phyloP scores from a whole-genome alignment of 257 asterid genomes.

The Dorcoceras hygrometricum region DNA sequence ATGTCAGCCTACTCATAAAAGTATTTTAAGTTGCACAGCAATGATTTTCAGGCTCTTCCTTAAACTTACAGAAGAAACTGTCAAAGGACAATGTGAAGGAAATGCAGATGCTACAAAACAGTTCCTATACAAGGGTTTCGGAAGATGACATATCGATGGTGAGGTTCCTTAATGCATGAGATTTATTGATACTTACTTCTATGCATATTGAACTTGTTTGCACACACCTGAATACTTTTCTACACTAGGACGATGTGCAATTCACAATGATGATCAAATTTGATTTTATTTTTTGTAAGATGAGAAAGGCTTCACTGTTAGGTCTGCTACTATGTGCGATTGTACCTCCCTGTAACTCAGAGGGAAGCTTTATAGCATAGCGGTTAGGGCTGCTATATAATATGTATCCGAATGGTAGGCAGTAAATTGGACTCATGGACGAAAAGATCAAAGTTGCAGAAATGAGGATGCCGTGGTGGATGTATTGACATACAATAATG shows the following conservation, averaged over 20 bases:
- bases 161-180: conserved; percentile 31
- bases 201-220: neutral
- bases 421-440: too few relatives aligned
- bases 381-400: too few relatives aligned
- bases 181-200: conserved; percentile 11
- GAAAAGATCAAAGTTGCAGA: too few relatives aligned
- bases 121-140: conserved; percentile 30
- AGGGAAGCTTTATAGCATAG: too few relatives aligned
- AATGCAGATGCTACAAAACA: conserved; percentile 27
- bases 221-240: neutral
- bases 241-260: neutral
- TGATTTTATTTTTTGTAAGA: too few relatives aligned
- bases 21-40: conserved; percentile 25
- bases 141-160: conserved; percentile 49
- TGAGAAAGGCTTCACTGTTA: too few relatives aligned
- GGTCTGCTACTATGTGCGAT: too few relatives aligned
- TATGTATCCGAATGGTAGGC: too few relatives aligned
- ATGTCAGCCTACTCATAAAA: conserved; percentile 18
- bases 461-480: too few relatives aligned
- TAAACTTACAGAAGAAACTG: conserved; percentile 25
- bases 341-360: too few relatives aligned
- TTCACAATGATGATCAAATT: neutral
- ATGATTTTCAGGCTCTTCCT: conserved; percentile 36
- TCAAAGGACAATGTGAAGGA: conserved; percentile 32
- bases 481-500: too few relatives aligned